Conservation (phyloP, 1,284 basidiomycete species). For the Ustanciosporium gigantosporum region DNA sequence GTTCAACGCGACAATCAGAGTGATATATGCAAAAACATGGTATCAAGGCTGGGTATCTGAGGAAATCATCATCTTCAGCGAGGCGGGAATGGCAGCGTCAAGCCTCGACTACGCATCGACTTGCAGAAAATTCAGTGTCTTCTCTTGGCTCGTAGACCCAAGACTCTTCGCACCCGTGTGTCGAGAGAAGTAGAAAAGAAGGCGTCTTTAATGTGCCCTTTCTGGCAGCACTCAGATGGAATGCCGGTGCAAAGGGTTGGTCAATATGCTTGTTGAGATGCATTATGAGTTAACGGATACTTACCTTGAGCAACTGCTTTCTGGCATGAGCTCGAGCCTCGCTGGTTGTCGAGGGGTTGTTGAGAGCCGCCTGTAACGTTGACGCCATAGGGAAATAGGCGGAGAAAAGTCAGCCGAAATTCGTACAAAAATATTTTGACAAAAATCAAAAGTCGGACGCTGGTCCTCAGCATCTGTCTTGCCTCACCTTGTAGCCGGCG, state of each 20-base stretch:
- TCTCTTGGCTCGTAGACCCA: slow-evolving; percentile 34
- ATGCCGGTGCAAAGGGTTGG: neutral
- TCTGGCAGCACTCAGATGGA: slow-evolving; percentile 2
- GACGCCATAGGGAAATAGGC: no score
- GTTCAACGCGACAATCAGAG: no score
- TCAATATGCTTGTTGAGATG: neutral
- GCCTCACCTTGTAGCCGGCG: slow-evolving; percentile 36
- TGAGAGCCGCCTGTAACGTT: slow-evolving; percentile 42
- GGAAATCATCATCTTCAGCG: no score
- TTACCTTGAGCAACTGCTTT: slow-evolving; percentile 38
- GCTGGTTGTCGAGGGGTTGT: slow-evolving; percentile 36
- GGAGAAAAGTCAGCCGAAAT: neutral
- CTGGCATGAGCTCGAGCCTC: slow-evolving; percentile 34
- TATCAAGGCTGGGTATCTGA: no score
- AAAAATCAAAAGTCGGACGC: no score
- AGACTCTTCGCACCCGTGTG: slow-evolving; percentile 27
- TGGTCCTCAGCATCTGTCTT: no score
- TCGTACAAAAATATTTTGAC: no score
- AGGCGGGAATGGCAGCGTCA: no score
- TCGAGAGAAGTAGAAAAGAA: slow-evolving; percentile 26
- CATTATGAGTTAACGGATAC: slow-evolving; percentile 3
- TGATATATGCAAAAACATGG: no score
- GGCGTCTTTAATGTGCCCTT: slow-evolving; percentile 35
- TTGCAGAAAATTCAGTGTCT: no score
- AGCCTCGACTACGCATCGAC: no score